phyloP scores from a whole-genome alignment of 2,329 filamentous ascomycete genomes.

The Aspergillus ochraceoroseus region DNA sequence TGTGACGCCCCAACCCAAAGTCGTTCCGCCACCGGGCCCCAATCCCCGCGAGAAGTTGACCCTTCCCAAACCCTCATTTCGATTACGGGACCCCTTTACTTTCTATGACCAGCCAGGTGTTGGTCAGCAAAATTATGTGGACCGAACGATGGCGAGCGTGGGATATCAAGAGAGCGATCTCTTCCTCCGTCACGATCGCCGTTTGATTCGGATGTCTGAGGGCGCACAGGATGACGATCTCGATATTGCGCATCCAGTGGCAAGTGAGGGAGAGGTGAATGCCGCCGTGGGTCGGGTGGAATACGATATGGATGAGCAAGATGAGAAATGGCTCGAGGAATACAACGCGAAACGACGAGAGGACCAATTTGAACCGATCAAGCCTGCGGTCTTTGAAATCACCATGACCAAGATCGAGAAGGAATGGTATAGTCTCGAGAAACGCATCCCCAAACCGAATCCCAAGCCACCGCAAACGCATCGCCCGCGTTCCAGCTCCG shows the following conservation, averaged over 20 bases:
- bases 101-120: conserved; percentile 71
- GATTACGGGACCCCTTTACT: conserved; percentile 45
- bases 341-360: conserved; percentile 73
- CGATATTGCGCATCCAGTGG: conserved; percentile 51
- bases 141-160: conserved; percentile 91
- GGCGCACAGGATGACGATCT: conserved; percentile 61
- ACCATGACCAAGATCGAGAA: conserved; percentile 99
- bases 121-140: conserved; percentile 84
- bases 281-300: conserved; percentile 73
- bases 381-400: conserved; percentile 91
- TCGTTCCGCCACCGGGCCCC: conserved; percentile 46
- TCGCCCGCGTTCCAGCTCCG: conserved; percentile 84
- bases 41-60: conserved; percentile 49
- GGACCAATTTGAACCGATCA: conserved; percentile 73
- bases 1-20: conserved; percentile 53
- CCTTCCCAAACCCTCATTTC: conserved; percentile 47
- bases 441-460: conserved; percentile 93
- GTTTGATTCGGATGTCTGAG: conserved; percentile 60
- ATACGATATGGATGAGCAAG: conserved; percentile 99
- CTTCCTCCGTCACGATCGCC: conserved; percentile 71
- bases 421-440: conserved; percentile 94
- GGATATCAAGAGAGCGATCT: conserved; percentile 94
- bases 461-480: conserved; percentile 95
- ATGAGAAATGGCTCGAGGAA: conserved; percentile 88
- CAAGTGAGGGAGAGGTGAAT: conserved; percentile 57